Evolutionary conservation across 768 basidiomycete species (phyloP), one percentile per base, ranked within the genome.

Genomic region (Rhodosporidiobolus odoratus): DNA sequence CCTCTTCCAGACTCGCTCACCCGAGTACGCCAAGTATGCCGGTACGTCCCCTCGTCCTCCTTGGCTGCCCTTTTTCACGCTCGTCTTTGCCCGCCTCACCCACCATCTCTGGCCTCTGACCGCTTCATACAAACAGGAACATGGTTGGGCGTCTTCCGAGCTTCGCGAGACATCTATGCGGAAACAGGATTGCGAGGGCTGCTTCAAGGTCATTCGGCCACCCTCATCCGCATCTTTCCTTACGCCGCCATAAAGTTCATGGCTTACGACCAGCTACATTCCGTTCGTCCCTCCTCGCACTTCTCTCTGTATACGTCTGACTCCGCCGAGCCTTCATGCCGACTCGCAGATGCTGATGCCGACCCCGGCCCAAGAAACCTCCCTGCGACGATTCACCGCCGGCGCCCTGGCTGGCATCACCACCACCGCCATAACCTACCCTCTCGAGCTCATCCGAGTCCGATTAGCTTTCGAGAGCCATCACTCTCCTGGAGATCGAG

Each of bases 211-310:
- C 96, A 99, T 80, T 93, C 93, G 21, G 90, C 92, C 41, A 99
- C 96, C 5, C 84, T 99, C 59, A 81, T 96, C 57, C 87, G 96
- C 66, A 89, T 97, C 76, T 95, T 96, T 79, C 96, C 96, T 13
- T 97, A 98, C 77, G 96, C 96, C 37, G 91, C 88, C 69, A 90
- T 98, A 80, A 96, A 94, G 80, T 99, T 92, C 78, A 92, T 97
- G 88, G 86, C 90, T 7, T 99, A 97, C 78, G 95, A 97, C 79
- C 86, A 90, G 78, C 82, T 90, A 66, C 89, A 91, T 80, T 78
- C 85, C 71, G 91, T 94, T 74, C 63, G 80, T 77, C 50, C 37
- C 21, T 27, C 17, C 25, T 32, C 30, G 7, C 34, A 12, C 56
- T 34, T 23, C 65, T 50, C 58, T 47, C 30, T 30, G 6, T 30